Evolutionary conservation across 805 yeast species (phyloP), one percentile per base, ranked within the genome.

Genomic region (Helenozyma rhizophorensis): DNA sequence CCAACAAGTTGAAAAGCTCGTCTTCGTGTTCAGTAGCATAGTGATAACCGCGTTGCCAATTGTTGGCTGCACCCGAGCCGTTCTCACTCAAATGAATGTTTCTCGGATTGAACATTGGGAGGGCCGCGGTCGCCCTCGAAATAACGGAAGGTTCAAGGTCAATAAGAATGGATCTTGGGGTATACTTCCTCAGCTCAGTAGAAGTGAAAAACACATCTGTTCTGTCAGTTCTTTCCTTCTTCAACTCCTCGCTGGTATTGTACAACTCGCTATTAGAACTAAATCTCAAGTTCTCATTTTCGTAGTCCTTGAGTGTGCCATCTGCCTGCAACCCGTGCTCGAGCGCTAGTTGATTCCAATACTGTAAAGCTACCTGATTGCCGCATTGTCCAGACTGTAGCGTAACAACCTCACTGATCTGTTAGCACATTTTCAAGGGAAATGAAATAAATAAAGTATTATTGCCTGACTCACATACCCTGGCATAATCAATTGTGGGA

Each of bases 51-150:
- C 79, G 80, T 1, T 88, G 84, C 97, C 97, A 93, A 42, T 87
- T 87, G 58, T 93, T 93, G 13, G 95, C 98, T 0, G 98, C 97
- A 4, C 97, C 97, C 14, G 80, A 73, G 4, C 96, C 96, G 12
- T 78, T 78, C n/a, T 78, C 71, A 17, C 90, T 77, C 15, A 84
- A 64, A 60, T 84, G 89, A 4, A 85, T 61, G 52, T 86, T 88
- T 45, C 94, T 73, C 0, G 94, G 87, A 51, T 89, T 84, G 62
- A 86, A 85, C 64, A 93, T 68, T 19, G 78, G 75, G 39, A 71
- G 58, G 9, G 66, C 65, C 28, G 69, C 62, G 16, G 65, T 45
- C 23, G 85, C 77, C 39, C 80, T 79, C 38, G 75, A 71, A 21
- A 93, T 74, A 2, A 89, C 96, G 11, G 90, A 73, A 0, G 98